Base-by-base conservation (phyloP, 805 yeast genomes). In the Tetrapisispora namnaoensis region DNA sequence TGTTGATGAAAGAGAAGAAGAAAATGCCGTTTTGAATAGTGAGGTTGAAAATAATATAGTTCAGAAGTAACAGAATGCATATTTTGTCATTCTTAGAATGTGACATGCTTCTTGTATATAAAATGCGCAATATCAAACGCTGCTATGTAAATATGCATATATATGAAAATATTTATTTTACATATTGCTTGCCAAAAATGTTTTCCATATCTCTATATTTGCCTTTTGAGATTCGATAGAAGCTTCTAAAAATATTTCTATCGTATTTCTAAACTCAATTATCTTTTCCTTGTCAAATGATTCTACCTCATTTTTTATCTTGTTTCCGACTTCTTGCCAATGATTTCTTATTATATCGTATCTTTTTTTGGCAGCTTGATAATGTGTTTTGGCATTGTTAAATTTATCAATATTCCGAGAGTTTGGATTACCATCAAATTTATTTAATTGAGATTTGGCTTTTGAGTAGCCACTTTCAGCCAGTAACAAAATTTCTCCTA, bases 191-290 rank as follows among this genome's bases (percentile, higher is more conserved):
- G 83, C 86, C 61, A 88, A 89, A 61, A 91, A 93, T 0, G 89
- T 80, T 63, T 86, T 93, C 87, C 91, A 86, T n/a, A 83, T 65
- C 61, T 86, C 95, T 51, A 86, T 86, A 32, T 84, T 80, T 63
- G 89, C 96, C 68, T 93, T 93, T 67, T 93, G 99, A 32, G 89
- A 76, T 67, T 93, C 99, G 48, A 90, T 85, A 22, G 93, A 78
- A 46, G 93, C 80, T 65, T 93, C 98, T 62, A 95, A 76, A 59
- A 82, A 90, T 13, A 91, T 83, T 66, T 93, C 99, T 46, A 91
- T 86, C 53, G 89, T 78, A 59, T 86, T 86, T 61, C 96, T 78
- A 67, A 91, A 88, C 59, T 90, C 97, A 41, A 78, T 80, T 37
- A 87, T 76, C 57, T 82, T 85, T 50, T 83, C 91, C 42, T 72